These are phyloP conservation scores for Gynostemma pentaphyllum DNA, from an alignment of 306 rosid species.

Conservation along the genomic window DNA sequence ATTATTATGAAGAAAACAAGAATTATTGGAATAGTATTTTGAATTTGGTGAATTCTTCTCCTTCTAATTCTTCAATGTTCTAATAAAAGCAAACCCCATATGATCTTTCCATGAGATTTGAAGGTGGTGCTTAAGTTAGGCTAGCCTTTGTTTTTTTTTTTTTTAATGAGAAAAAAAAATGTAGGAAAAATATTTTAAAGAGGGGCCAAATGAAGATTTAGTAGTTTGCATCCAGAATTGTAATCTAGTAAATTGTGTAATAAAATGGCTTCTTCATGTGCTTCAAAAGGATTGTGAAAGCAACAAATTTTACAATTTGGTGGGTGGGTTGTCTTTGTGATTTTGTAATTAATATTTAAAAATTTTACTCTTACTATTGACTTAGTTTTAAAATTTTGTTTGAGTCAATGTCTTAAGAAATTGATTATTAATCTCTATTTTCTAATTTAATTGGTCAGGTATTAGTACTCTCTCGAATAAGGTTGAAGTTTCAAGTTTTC, in stretches of 20 bases:
- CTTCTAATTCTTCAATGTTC: conserved; percentile 73
- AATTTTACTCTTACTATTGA: too few species aligned
- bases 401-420: too few species aligned
- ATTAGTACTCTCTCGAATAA: too few species aligned
- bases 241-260: conserved; percentile 13
- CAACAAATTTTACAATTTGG: not conserved
- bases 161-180: not conserved
- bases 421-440: too few species aligned
- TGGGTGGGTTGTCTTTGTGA: too few species aligned
- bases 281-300: conserved; percentile 19
- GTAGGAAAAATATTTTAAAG: not conserved
- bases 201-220: conserved; percentile 18
- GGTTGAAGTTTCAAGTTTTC: too few species aligned
- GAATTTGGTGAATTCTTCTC: conserved; percentile 83
- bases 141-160: not conserved
- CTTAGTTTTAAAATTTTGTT: too few species aligned
- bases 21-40: conserved; percentile 92
- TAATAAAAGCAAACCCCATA: conserved; percentile 8
- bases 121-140: not conserved
- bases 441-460: too few species aligned
- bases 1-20: conserved; percentile 71
- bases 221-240: conserved; percentile 23
- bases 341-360: too few species aligned
- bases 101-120: not conserved
- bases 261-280: conserved; percentile 10